Base-by-base conservation (phyloP, 2,329 filamentous ascomycete species). In the Beauveria sp. region DNA sequence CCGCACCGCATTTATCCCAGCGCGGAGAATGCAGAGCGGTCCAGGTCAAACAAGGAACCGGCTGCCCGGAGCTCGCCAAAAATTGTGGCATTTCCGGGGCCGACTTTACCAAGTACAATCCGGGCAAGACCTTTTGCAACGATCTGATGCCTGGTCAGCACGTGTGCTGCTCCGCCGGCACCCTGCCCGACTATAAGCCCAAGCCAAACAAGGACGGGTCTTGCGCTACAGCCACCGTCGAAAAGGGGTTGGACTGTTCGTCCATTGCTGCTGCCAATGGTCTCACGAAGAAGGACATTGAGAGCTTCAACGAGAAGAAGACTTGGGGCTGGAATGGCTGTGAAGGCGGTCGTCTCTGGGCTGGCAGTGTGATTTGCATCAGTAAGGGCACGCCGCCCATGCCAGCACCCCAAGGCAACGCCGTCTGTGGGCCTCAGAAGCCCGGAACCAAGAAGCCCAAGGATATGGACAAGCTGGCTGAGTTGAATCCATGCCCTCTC, bases 121-220 rank as follows among this genome's bases (percentile, higher is more conserved):
- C 66, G 5, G 59, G 26, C 3, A 26, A 60, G 1, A 60, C 61
- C 22, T 66, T 75, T 1, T 78, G 75, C 58, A 64, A 68, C 3
- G 70, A 63, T 0, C 68, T 81, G 1, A 59, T 60, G 6, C 65
- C 68, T 0, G 70, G 69, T 24, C 69, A 76, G 64, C 69, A 65
- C 47, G 71, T 76, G 0, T 78, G 75, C 66, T 78, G 75, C 61
- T 70, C 69, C 9, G 40, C 66, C 1, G 76, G 76, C 2, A 67
- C 64, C 0, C 66, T 75, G 0, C 75, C 75, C 0, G 70, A 74
- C 55, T 60, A 69, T 30, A 64, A 59, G 1, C 76, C 76, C 0
- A 66, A 74, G 65, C 71, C 72, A 1, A 63, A 67, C 38, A 55
- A 65, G 2, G 71, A 78, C 40, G 76, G 76, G 1, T 68, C 69